Conservation (phyloP, 2,329 filamentous ascomycete species). For the Apiospora phragmitis region DNA sequence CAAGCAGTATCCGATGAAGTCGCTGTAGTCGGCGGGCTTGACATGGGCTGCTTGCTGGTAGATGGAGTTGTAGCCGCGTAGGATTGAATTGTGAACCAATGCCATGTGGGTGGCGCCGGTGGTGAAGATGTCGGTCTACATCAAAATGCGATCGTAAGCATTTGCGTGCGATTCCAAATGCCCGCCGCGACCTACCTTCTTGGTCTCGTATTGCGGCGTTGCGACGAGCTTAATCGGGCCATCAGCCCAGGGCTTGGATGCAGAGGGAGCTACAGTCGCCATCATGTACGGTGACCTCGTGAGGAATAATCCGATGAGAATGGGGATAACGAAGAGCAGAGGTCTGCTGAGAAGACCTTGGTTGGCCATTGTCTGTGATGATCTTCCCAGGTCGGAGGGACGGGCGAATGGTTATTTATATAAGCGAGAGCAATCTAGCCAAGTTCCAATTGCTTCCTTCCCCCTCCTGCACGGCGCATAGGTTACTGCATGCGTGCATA, state of each 20-base stretch:
- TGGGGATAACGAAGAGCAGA: conserved; percentile 33
- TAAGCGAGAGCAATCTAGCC: neutral
- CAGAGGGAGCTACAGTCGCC: conserved; percentile 32
- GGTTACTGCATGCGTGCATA: neutral
- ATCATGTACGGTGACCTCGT: conserved; percentile 41
- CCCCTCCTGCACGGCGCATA: neutral
- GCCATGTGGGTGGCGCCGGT: conserved; percentile 62
- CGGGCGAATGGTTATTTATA: neutral
- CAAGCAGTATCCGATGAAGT: conserved; percentile 59
- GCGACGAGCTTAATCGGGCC: conserved; percentile 53
- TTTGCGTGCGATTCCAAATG: neutral
- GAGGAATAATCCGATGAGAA: conserved; percentile 37
- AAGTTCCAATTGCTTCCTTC: neutral
- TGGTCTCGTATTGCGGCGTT: conserved; percentile 54
- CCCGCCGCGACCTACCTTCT: conserved; percentile 40
- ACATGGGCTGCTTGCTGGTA: conserved; percentile 59
- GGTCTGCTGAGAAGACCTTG: conserved; percentile 20
- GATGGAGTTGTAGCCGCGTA: conserved; percentile 65
- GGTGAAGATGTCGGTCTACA: conserved; percentile 57
- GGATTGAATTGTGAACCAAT: conserved; percentile 61
- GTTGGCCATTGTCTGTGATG: neutral
- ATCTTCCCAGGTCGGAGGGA: neutral
- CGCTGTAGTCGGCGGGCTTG: conserved; percentile 49
- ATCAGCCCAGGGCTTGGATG: conserved; percentile 50
- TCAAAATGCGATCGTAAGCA: neutral